A percentile compares a stretch with the other conserved stretches of the same genome.
Conservation (phyloP, 352 stramenopile genomes). For the Phytophthora megakarya region DNA sequence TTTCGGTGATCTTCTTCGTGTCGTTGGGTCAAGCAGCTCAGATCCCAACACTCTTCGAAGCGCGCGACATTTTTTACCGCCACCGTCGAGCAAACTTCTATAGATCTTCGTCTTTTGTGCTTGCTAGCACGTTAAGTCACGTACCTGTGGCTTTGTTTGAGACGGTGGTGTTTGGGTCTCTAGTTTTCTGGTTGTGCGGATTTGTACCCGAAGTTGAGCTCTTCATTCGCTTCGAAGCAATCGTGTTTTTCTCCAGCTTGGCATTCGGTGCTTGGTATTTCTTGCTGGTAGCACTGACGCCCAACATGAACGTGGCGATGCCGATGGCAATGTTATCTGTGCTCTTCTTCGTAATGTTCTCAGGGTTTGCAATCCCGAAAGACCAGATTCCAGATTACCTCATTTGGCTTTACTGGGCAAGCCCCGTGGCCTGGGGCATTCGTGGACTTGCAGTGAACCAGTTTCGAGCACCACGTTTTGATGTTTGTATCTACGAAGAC, state of each 20-base stretch:
- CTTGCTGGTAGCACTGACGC: conserved; percentile 39
- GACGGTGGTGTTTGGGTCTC: conserved; percentile 71
- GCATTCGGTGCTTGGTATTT: conserved; percentile 54
- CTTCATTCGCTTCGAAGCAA: conserved; percentile 48
- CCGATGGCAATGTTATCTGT: conserved; percentile 52
- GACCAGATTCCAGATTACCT: conserved; percentile 52
- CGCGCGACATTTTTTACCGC: conserved; percentile 58
- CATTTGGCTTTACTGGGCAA: conserved; percentile 51
- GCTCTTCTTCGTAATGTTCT: conserved; percentile 55
- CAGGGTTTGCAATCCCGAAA: conserved; percentile 54
- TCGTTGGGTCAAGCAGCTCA: conserved; percentile 69
- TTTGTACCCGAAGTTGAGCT: conserved; percentile 35
- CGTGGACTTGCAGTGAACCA: conserved; percentile 42
- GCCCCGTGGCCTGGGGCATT: conserved; percentile 47
- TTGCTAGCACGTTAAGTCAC: conserved; percentile 47
- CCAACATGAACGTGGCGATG: conserved; percentile 49
- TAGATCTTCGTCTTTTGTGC: conserved; percentile 69
- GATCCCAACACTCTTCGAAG: conserved; percentile 77
- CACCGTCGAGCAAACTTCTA: conserved; percentile 54
- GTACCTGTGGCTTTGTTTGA: conserved; percentile 57
- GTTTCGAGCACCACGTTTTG: conserved; percentile 39
- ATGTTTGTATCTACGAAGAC: conserved; percentile 41
- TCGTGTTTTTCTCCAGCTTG: conserved; percentile 55
- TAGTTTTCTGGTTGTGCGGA: conserved; percentile 86
- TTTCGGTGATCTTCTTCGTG: conserved; percentile 80